Evolutionary conservation across 2,329 filamentous ascomycete species (phyloP), one percentile per base, ranked within the genome.

Genomic region (Grosmannia huntii): DNA sequence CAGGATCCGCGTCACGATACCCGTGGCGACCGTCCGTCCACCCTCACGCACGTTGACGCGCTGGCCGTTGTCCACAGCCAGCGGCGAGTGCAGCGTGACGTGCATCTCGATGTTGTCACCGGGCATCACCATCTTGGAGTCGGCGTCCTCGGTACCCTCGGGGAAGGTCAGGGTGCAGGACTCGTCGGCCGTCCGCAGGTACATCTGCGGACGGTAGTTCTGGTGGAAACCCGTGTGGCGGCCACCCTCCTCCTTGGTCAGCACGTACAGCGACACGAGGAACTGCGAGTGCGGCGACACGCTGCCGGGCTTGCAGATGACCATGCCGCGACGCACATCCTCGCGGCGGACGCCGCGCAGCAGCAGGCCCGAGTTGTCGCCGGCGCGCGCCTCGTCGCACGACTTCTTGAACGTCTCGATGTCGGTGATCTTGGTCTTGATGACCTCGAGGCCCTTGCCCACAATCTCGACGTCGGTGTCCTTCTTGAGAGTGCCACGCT

Each of bases 351-450:
- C 76, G 80, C 94, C 92, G 76, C 94, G 90, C 73, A 99, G 86
- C 57, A 99, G 84, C 44, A 99, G 87, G 70, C 94, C 94, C 28
- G 94, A 96, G 85, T 97, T 99, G 76, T 99, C 94, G 73, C 94
- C 94, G 62, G 94, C 94, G 68, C 89, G 84, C 60, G 92, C 95
- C 76, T 96, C 90, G 60, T 96, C 91, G 75, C 94, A 97, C 55
- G 90, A 95, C 84, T 99, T 99, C 83, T 97, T 96, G 83, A 99
- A 99, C 65, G 92, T 99, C 81, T 99, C 94, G 66, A 99, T 97
- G 70, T 99, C 95, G 69, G 94, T 99, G 64, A 99, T 92, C 82
- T 96, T 97, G 74, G 94, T 97, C 85, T 95, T 96, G 80, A 97
- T 89, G 65, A 89, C 76, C 52, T 84, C 81, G 59, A 76, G 74